Evolutionary conservation across 2,329 filamentous ascomycete genomes (phyloP).

Genomic region (Fusarium albosuccineum): DNA sequence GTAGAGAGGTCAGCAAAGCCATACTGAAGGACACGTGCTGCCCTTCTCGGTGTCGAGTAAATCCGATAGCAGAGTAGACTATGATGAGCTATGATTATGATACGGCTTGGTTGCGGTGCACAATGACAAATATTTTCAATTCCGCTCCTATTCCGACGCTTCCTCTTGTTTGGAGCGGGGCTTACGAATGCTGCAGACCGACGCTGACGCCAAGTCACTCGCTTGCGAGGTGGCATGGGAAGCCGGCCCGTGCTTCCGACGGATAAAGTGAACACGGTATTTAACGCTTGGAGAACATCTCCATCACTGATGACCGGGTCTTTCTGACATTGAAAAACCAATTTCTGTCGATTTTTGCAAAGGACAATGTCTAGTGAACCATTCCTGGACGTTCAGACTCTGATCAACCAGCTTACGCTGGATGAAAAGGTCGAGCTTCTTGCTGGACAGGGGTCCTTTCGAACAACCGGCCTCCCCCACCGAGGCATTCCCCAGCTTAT

Average conservation of each 20-base stretch:
- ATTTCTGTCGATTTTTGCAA: not conserved
- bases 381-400: slow-evolving; percentile 27
- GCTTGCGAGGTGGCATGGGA: not conserved
- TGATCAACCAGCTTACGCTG: slow-evolving; percentile 33
- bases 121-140: too few species aligned
- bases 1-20: too few species aligned
- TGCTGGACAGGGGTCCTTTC: slow-evolving; percentile 39
- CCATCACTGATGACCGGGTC: not conserved
- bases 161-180: too few species aligned
- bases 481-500: slow-evolving; percentile 36
- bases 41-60: too few species aligned
- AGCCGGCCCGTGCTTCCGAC: slow-evolving; percentile 35
- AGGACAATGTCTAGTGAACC: slow-evolving; percentile 10
- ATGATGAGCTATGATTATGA: too few species aligned
- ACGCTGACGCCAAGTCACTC: slow-evolving; percentile 4
- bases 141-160: too few species aligned
- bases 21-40: too few species aligned
- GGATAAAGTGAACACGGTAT: slow-evolving; percentile 21
- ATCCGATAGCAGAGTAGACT: too few species aligned
- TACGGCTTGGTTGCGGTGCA: too few species aligned
- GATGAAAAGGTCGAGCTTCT: slow-evolving; percentile 40
- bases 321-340: not conserved
- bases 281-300: slow-evolving; percentile 2
- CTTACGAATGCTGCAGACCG: not conserved
- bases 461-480: slow-evolving; percentile 27